Evolutionary conservation across 352 stramenopile genomes (phyloP), one percentile per base, ranked within the genome.

Genomic region (Pythium volutum): DNA sequence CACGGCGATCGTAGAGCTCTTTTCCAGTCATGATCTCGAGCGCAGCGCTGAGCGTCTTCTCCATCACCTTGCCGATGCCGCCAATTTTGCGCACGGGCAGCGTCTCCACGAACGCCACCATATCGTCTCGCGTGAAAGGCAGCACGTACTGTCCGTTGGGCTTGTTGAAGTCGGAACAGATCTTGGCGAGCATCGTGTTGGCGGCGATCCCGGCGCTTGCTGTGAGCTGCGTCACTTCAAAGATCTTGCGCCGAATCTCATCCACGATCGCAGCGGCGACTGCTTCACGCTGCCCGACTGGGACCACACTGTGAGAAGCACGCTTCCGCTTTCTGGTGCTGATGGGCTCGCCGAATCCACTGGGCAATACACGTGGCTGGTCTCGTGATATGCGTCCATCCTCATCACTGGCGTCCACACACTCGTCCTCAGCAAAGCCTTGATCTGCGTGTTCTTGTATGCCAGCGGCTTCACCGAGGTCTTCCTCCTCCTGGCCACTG

Each of bases 111-210:
- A 99, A 99, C n/a, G 68, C 55, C 16, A 97, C 55, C 4, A 98
- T 78, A 38, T 63, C 34, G 4, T 87, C 58, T 20, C 88, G 77
- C 22, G 81, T 82, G 52, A 92, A 86, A 10, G 79, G 83, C 31
- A 99, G 72, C 26, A 97, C 71, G 60, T 86, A 93, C 68, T 99
- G 97, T 5, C 97, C 96, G 59, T 99, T 97, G 11, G 97, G 97
- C 64, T 99, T 99, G 75, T 98, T 98, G 29, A 91, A 76, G 66
- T 99, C 96, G 25, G 89, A 97, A 39, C 89, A 97, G 64, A 98
- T 97, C 80, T 99, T 99, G 26, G 96, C 95, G 5, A 99, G 71
- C 64, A 97, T 88, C 29, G 84, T 80, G 62, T 97, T 98, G 15
- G 84, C 80, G 36, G 89, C 90, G 43, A 98, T 81, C 12, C 97